Conservation (phyloP, 352 stramenopile species). For the Elongisporangium prolatum region DNA sequence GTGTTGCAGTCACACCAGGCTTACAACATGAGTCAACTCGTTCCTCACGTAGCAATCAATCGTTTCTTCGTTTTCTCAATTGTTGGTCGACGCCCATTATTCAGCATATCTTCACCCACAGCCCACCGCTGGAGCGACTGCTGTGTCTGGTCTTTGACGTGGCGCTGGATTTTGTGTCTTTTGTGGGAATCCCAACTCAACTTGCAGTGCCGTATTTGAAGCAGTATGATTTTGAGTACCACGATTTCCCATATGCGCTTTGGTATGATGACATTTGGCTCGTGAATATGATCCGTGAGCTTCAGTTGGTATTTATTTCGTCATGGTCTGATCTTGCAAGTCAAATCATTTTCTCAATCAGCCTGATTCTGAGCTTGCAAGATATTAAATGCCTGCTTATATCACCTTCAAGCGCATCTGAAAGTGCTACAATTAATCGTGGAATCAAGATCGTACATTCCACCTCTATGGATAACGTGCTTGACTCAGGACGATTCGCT, state of each 20-base stretch:
- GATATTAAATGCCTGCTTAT: slow-evolving; percentile 13
- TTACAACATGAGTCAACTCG: slow-evolving; percentile 20
- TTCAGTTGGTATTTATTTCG: slow-evolving; percentile 22
- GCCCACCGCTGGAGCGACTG: slow-evolving; percentile 6
- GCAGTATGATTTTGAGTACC: slow-evolving; percentile 2
- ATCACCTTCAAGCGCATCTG: slow-evolving; percentile 4
- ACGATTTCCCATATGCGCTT: neutral
- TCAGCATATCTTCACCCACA: slow-evolving; percentile 21
- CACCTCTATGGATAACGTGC: no score
- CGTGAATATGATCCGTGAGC: slow-evolving; percentile 34
- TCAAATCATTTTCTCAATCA: slow-evolving; percentile 7
- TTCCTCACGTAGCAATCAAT: slow-evolving; percentile 26
- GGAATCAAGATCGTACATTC: no score
- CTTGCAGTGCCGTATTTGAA: slow-evolving; percentile 1
- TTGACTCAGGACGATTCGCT: neutral
- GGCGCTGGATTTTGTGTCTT: slow-evolving; percentile 19
- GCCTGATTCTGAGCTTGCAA: slow-evolving; percentile 4
- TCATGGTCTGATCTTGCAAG: slow-evolving; percentile 5
- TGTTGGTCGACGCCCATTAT: slow-evolving; percentile 31
- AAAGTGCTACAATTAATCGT: no score
- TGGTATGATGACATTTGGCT: slow-evolving; percentile 45
- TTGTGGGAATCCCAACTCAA: slow-evolving; percentile 22
- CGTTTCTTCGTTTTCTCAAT: slow-evolving; percentile 29
- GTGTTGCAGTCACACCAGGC: slow-evolving; percentile 21
- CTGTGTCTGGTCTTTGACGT: slow-evolving; percentile 7